A percentile compares a stretch with the other conserved stretches of the same genome.
phyloP scores from a whole-genome alignment of 1,284 basidiomycete species.

The Trametes hirsuta region DNA sequence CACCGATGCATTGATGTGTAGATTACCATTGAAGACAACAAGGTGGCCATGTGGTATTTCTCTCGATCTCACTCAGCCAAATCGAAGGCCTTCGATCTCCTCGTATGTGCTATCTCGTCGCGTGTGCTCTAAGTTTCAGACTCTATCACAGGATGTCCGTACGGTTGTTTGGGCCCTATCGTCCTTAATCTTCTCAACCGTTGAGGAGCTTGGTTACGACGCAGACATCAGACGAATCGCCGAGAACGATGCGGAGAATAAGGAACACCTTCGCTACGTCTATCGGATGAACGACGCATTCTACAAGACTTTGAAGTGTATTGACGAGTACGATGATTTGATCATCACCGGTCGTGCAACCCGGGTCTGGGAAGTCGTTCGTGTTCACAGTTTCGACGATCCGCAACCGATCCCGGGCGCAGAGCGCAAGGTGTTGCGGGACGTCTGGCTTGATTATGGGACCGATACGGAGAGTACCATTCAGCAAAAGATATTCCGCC shows the following conservation, averaged over 20 bases:
- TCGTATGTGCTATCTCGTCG: neutral
- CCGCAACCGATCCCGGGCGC: neutral
- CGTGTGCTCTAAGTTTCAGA: neutral
- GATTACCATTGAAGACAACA: conserved; percentile 5
- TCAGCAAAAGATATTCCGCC: neutral
- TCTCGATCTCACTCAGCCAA: conserved; percentile 7
- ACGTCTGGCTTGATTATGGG: conserved; percentile 3
- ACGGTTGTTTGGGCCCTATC: neutral
- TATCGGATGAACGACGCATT: neutral
- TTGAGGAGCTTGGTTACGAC: conserved; percentile 7
- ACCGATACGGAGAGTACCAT: conserved; percentile 3
- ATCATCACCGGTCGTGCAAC: neutral
- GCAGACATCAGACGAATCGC: conserved; percentile 1
- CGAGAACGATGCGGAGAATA: neutral
- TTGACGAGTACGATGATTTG: neutral
- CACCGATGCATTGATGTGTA: neutral
- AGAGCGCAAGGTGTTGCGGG: neutral
- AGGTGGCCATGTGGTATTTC: conserved; percentile 1
- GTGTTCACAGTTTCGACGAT: conserved; percentile 2
- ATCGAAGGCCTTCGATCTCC: neutral
- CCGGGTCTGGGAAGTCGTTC: conserved; percentile 2
- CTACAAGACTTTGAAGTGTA: conserved; percentile 2
- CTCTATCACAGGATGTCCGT: neutral
- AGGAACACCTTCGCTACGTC: neutral
- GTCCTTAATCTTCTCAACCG: conserved; percentile 1